These are phyloP conservation scores for Solanum piurae DNA, from an alignment of 257 asterid genomes.

Conservation along the genomic window DNA sequence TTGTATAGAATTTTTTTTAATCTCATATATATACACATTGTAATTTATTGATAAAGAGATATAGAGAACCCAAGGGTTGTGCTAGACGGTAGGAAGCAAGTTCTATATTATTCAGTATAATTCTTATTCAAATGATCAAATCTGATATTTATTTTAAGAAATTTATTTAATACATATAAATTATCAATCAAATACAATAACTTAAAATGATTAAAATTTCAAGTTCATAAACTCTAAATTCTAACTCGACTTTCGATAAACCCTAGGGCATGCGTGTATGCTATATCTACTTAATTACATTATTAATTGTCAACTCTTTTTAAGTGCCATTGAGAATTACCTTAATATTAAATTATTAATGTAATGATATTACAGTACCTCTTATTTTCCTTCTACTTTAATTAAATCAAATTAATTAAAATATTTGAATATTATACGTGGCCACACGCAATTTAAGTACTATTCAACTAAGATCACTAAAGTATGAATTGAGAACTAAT, in stretches of 20 bases:
- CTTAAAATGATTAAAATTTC: not conserved
- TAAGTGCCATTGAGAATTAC: not conserved
- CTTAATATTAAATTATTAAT: not conserved
- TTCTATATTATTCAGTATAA: too few relatives aligned
- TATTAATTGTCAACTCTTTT: not conserved
- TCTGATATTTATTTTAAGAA: too few relatives aligned
- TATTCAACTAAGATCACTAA: not conserved
- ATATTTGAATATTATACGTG: not conserved
- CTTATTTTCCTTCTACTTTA: not conserved
- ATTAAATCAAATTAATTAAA: not conserved
- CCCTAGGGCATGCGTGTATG: not conserved
- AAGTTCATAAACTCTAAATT: not conserved
- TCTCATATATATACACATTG: too few relatives aligned
- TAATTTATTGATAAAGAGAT: too few relatives aligned
- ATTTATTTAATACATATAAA: not conserved
- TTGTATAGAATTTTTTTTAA: not conserved
- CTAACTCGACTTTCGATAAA: not conserved
- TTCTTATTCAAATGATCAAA: too few relatives aligned
- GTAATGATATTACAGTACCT: not conserved
- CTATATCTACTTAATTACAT: not conserved
- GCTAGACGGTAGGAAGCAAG: not conserved
- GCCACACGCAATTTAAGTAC: not conserved
- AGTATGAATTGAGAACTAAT: not conserved
- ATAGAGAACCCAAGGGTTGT: too few relatives aligned
- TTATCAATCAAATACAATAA: not conserved